phyloP scores from a whole-genome alignment of 495 filamentous ascomycete species.

The Tuber microsphaerosporum region DNA sequence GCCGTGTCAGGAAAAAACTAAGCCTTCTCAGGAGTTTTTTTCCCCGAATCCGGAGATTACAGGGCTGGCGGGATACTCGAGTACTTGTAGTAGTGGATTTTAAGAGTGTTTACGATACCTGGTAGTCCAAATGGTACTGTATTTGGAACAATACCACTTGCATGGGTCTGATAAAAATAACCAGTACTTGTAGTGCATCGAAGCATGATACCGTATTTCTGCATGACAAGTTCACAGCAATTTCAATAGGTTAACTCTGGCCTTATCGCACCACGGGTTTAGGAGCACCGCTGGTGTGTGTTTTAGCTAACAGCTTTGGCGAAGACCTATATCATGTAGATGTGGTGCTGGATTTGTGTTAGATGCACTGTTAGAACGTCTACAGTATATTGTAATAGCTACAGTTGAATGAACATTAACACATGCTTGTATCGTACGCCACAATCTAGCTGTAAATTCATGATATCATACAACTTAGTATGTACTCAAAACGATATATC shows the following conservation, averaged over 20 bases:
- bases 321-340: not conserved
- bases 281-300: not conserved
- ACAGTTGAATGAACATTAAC: not conserved
- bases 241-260: not conserved
- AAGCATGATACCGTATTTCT: not conserved
- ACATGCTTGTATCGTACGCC: not conserved
- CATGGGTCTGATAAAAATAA: not conserved
- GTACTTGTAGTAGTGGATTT: too few relatives aligned
- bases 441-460: not conserved
- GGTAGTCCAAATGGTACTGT: too few relatives aligned
- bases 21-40: not conserved
- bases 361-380: not conserved
- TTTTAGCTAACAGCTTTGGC: not conserved
- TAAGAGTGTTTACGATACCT: not conserved
- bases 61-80: not conserved
- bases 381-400: not conserved
- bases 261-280: not conserved
- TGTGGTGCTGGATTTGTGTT: not conserved
- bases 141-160: not conserved
- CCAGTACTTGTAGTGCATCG: not conserved
- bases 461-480: not conserved
- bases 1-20: not conserved
- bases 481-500: not conserved
- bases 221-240: not conserved
- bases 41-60: not conserved